Conservation (phyloP, 805 yeast species). For the Wickerhamiella lipophila region DNA sequence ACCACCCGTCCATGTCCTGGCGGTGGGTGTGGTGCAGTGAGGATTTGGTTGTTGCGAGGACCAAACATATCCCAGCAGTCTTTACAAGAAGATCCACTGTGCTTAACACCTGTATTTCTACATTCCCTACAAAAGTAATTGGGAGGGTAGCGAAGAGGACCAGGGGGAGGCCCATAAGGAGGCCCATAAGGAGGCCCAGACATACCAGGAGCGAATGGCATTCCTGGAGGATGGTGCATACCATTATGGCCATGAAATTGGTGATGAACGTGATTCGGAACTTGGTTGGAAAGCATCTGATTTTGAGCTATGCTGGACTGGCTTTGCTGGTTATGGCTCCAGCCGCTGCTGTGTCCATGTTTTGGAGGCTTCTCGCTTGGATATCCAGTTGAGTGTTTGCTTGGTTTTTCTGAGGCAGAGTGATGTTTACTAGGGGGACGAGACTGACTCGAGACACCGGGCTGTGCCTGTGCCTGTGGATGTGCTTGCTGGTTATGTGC, state of each 20-base stretch:
- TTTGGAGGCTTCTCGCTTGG: neutral
- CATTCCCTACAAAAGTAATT: conserved; percentile 1
- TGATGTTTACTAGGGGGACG: neutral
- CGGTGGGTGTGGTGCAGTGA: neutral
- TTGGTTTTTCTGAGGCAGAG: no score
- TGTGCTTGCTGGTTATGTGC: neutral
- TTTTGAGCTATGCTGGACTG: neutral
- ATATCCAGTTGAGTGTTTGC: no score
- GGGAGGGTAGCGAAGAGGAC: conserved; percentile 2
- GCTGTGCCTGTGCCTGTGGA: neutral
- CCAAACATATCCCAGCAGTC: conserved; percentile 12
- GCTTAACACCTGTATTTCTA: conserved; percentile 5
- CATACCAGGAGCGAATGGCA: neutral
- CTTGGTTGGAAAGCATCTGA: neutral
- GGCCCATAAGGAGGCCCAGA: neutral
- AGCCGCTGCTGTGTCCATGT: no score
- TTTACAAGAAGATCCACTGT: conserved; percentile 7
- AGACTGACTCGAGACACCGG: neutral
- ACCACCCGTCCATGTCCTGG: conserved; percentile 7
- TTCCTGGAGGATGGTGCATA: neutral
- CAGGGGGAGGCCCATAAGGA: neutral
- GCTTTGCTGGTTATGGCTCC: neutral
- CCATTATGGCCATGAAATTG: neutral
- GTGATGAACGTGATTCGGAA: neutral
- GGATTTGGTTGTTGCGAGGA: conserved; percentile 5